Evolutionary conservation across 2,329 filamentous ascomycete species (phyloP), one percentile per base, ranked within the genome.

Genomic region (Aulographum hederae): DNA sequence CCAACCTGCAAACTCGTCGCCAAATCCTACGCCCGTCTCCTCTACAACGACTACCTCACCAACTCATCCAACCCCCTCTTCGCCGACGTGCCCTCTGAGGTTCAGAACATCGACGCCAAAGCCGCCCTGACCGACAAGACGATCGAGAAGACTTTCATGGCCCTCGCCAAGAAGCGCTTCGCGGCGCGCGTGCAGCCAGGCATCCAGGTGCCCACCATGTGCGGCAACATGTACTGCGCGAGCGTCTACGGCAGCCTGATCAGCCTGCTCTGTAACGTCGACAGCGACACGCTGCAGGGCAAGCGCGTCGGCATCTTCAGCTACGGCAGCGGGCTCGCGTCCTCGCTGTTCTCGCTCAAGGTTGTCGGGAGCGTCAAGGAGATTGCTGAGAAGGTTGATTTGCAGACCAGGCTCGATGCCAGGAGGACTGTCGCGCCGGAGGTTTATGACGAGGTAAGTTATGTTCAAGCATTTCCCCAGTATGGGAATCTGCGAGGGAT

Each of bases 181-280:
- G 54, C 52, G 29, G 37, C 52, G 32, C 59, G 59, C 37, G 61
- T 65, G 26, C 57, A 63, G 50, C 61, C 61, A 17, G 47, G 54
- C 35, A 59, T 63, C 39, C 46, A 61, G 39, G 56, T 63, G 16
- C 61, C 61, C 6, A 65, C 61, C 40, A 55, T 57, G 52, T 65
- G 61, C 51, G 61, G 61, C 34, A 65, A 65, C 57, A 65, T 65
- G 61, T 65, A 65, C 57, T 61, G 56, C 39, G 61, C 57, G 18
- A 61, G 57, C 37, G 60, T 65, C 32, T 65, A 63, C 50, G 55
- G 52, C 35, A 61, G 58, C 39, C 52, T 65, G 36, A 52, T 53
- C 43, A 60, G 58, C 31, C 44, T 65, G 35, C 39, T 65, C 36
- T 42, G 52, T 46, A 63, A 63, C 43, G 44, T 63, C 26, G 45